Evolutionary conservation across 2,329 filamentous ascomycete genomes (phyloP).

Genomic region (Domatiomyces catenatus): DNA sequence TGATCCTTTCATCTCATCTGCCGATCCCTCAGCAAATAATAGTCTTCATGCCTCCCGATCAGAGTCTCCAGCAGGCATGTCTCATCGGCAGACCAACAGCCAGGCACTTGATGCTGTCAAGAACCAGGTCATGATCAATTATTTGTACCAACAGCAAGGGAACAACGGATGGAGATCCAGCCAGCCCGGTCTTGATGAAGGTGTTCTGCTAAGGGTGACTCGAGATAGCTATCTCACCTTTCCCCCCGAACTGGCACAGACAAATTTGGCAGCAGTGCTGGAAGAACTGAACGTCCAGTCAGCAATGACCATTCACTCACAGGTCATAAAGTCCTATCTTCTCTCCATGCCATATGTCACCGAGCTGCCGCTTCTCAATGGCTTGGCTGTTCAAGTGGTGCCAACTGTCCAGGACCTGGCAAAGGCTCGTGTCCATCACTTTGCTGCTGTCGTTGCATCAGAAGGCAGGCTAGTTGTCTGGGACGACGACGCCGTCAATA

Average conservation of each 20-base stretch:
- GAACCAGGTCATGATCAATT: conserved; percentile 72
- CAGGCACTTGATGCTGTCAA: conserved; percentile 31
- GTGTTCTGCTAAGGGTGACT: conserved; percentile 54
- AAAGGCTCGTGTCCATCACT: conserved; percentile 61
- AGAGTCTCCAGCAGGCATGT: neutral
- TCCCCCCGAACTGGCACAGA: conserved; percentile 48
- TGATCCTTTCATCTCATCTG: neutral
- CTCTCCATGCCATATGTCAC: conserved; percentile 57
- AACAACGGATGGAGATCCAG: conserved; percentile 53
- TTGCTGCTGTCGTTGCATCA: conserved; percentile 60
- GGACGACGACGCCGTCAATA: conserved; percentile 63
- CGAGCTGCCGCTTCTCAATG: conserved; percentile 61
- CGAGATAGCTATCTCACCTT: conserved; percentile 58
- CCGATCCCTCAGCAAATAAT: neutral
- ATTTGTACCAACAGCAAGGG: conserved; percentile 67
- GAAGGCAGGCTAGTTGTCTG: conserved; percentile 61
- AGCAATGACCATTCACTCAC: conserved; percentile 67
- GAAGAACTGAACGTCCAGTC: conserved; percentile 57
- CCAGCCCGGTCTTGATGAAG: conserved; percentile 54
- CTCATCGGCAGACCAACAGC: neutral
- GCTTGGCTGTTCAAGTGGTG: conserved; percentile 60
- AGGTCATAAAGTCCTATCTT: conserved; percentile 64
- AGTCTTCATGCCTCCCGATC: neutral
- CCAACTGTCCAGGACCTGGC: conserved; percentile 56
- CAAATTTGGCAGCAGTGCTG: conserved; percentile 49